Conservation (phyloP, 306 rosid genomes). For the Quercus variabilis region DNA sequence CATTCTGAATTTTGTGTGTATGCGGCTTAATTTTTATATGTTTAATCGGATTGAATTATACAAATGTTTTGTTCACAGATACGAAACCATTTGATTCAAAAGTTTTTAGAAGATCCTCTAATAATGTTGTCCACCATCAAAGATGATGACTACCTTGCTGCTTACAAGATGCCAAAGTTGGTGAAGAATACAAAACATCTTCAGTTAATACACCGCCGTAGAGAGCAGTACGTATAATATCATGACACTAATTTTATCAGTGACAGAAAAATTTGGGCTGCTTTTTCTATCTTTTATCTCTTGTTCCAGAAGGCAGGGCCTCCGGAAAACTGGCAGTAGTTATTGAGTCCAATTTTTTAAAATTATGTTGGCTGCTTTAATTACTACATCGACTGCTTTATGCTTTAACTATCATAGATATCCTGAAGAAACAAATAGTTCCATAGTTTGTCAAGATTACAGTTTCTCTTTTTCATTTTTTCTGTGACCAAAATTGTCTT, state of each 20-base stretch:
- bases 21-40: neutral
- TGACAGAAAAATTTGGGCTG: neutral
- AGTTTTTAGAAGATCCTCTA: conserved; percentile 82
- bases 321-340: neutral
- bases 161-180: conserved; percentile 71
- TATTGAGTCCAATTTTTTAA: neutral
- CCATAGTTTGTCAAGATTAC: neutral
- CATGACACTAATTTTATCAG: neutral
- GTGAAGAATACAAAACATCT: conserved; percentile 71
- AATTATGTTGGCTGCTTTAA: neutral
- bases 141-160: conserved; percentile 87
- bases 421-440: conserved; percentile 12
- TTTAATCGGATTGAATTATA: neutral
- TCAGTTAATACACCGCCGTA: conserved; percentile 78
- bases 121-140: conserved; percentile 67
- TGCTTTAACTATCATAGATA: neutral
- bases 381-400: neutral
- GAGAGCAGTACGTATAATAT: conserved; percentile 67
- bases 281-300: neutral
- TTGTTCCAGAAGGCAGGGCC: neutral
- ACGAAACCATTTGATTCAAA: conserved; percentile 71
- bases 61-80: conserved; percentile 46
- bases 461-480: neutral
- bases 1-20: conserved; percentile 2
- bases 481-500: neutral